Evolutionary conservation across 768 basidiomycete species (phyloP).

Genomic region (Sutorius australiensis): DNA sequence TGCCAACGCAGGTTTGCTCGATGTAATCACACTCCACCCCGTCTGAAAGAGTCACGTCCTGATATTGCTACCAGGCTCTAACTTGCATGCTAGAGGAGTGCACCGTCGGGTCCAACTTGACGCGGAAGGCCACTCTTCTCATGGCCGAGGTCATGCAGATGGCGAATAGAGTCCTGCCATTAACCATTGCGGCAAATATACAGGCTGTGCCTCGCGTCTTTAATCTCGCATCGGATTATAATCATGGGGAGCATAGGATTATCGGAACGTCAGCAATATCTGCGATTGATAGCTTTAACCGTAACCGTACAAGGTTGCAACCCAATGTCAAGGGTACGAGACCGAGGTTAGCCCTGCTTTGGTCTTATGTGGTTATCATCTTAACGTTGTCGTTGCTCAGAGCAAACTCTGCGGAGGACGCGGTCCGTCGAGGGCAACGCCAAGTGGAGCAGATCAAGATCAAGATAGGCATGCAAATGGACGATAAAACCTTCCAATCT

Average conservation of each 20-base stretch:
- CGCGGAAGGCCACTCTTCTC: slow-evolving; percentile 85
- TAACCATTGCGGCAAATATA: slow-evolving; percentile 75
- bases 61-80: slow-evolving; percentile 56
- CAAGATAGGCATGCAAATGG: slow-evolving; percentile 90
- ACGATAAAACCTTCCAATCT: slow-evolving; percentile 87
- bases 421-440: slow-evolving; percentile 80
- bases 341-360: slow-evolving; percentile 48
- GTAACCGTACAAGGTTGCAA: slow-evolving; percentile 75
- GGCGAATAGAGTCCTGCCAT: slow-evolving; percentile 82
- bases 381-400: slow-evolving; percentile 30
- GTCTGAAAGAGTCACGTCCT: neutral
- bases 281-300: slow-evolving; percentile 88
- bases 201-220: slow-evolving; percentile 89
- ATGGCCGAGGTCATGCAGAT: slow-evolving; percentile 89
- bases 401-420: slow-evolving; percentile 82
- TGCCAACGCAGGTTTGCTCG: slow-evolving; percentile 81
- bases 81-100: slow-evolving; percentile 82
- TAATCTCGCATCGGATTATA: slow-evolving; percentile 75
- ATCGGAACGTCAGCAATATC: slow-evolving; percentile 82
- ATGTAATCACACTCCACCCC: slow-evolving; percentile 48
- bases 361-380: neutral
- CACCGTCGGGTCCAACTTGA: slow-evolving; percentile 64
- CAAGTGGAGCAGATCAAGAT: slow-evolving; percentile 89
- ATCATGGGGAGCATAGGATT: slow-evolving; percentile 71
- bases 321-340: slow-evolving; percentile 56